Base-by-base conservation (phyloP, 179 eudicot genomes). In the Sideroxylon spinosum region DNA sequence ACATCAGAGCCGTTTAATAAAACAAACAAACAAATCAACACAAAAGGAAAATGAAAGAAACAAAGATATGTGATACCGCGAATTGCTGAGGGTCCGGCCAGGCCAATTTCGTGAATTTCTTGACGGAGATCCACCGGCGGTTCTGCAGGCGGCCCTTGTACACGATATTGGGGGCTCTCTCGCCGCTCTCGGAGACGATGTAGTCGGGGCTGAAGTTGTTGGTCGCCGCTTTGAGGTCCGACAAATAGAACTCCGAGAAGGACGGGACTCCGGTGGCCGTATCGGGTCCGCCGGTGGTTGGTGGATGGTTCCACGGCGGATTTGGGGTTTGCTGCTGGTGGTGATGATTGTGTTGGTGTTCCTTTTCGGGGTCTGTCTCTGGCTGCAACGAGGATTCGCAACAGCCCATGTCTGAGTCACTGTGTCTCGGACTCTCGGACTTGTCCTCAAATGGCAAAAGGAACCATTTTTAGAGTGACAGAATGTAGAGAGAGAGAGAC, bases 31-130 rank as follows among this genome's bases (percentile, higher is more conserved):
- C 48, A 6, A 60, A 20, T n/a, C 10, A 70, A 9, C 75, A 7
- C 17, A 7, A 14, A 20, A 66, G 14, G 13, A 22, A 32, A 7
- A 60, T 72, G 11, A n/a, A 10, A n/a, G n/a, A n/a, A 46, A 22
- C 26, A 12, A 68, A 61, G 20, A 56, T 66, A 23, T 44, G 12
- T 37, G 32, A 68, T 78, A 89, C 92, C 78, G 86, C 90, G 56
- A 89, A 89, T 83, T 89, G 92, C 73, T 89, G 86, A 0, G 92
- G 89, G 79, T 89, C 92, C 12, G 92, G 92, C 92, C 92, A 89
- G 8, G 90, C 88, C 78, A 87, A 32, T 73, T 85, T 87, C 2
- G 84, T 62, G 44, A 89, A 89, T 74, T 86, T 89, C 87, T 89
- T 90, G 65, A 90, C 88, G 16, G 93, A 91, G 75, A 90, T 90